Evolutionary conservation across 495 filamentous ascomycete genomes (phyloP).

Genomic region (Penicillium verhagenii): DNA sequence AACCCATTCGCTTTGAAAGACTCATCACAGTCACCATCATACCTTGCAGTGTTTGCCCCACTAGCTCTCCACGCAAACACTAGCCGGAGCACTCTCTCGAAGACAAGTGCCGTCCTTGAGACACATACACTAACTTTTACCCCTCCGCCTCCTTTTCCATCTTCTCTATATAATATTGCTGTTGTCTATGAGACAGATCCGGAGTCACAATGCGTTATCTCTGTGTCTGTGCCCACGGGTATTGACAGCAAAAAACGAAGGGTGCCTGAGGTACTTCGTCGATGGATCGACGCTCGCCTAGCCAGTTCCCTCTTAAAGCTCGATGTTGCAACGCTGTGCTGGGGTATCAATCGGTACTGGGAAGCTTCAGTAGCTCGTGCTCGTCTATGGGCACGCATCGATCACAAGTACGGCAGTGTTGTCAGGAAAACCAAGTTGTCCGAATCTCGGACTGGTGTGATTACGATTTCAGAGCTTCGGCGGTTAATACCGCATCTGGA

Average conservation of each 20-base stretch:
- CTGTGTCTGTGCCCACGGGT: conserved; percentile 28
- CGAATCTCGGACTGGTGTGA: conserved; percentile 5
- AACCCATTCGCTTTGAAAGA: conserved; percentile 40
- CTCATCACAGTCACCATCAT: conserved; percentile 27
- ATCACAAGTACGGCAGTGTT: conserved; percentile 22
- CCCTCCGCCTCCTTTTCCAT: conserved; percentile 38
- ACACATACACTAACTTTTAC: conserved; percentile 39
- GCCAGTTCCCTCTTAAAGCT: conserved; percentile 36
- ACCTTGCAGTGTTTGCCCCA: conserved; percentile 40
- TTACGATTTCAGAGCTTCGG: conserved; percentile 29
- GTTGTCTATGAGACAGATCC: conserved; percentile 43
- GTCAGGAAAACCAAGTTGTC: background rate
- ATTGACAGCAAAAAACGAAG: conserved; percentile 22
- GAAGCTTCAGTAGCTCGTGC: conserved; percentile 40
- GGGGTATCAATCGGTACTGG: conserved; percentile 47
- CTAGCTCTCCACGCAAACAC: conserved; percentile 32
- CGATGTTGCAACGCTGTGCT: conserved; percentile 44
- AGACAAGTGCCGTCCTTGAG: conserved; percentile 24
- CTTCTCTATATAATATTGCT: conserved; percentile 32
- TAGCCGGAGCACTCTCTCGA: conserved; percentile 13
- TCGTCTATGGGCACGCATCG: conserved; percentile 38
- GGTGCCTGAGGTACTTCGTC: conserved; percentile 33
- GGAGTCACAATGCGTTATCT: conserved; percentile 35
- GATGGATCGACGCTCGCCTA: conserved; percentile 41
- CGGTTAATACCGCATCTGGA: conserved; percentile 38